Base-by-base conservation (phyloP, 2,329 filamentous ascomycete species). In the Tolypocladium pustulatum region DNA sequence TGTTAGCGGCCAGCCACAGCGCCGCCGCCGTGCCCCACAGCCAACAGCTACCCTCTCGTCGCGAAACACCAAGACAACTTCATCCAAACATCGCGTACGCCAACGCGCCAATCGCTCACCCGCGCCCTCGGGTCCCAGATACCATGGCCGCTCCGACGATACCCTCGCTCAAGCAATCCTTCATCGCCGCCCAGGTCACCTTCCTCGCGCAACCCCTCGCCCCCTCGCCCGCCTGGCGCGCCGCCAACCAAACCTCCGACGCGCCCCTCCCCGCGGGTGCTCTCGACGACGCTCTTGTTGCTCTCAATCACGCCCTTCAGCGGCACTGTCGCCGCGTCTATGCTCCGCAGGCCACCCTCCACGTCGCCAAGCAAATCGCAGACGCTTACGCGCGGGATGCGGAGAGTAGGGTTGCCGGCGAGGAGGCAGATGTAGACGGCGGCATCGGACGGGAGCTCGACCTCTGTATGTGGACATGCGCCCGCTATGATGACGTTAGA, bases 321-420 rank as follows among this genome's bases (percentile, higher is more conserved):
- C 84, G 87, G 64, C 88, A 91, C 68, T 80, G 80, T 36, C 82
- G 81, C 40, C 80, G 84, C 58, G 84, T 84, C 6, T 89, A 89
- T 68, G 80, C 84, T 20, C 81, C 85, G 0, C 85, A 88, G 64
- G 85, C 87, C n/a, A 83, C 81, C 56, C 81, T 87, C 40, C 85
- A 89, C 65, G 81, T 90, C 22, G 86, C 87, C 2, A 86, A 89
- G 74, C 87, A 91, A 73, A 84, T 91, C 49, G 85, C 89, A 70
- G 72, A 73, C 54, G 73, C 88, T 52, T 90, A 90, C 69, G 79
- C 80, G 70, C 71, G 71, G 7, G 72, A 74, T 17, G 73, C 72
- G 5, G 76, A 78, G 43, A 75, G 75, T 41, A 72, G 68, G 52
- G 70, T 72, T 56, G 66, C 65, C 12, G 59, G 37, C 54, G 54